Evolutionary conservation across 2,329 filamentous ascomycete genomes (phyloP), one percentile per base, ranked within the genome.

Genomic region (Pseudocercospora ulei): DNA sequence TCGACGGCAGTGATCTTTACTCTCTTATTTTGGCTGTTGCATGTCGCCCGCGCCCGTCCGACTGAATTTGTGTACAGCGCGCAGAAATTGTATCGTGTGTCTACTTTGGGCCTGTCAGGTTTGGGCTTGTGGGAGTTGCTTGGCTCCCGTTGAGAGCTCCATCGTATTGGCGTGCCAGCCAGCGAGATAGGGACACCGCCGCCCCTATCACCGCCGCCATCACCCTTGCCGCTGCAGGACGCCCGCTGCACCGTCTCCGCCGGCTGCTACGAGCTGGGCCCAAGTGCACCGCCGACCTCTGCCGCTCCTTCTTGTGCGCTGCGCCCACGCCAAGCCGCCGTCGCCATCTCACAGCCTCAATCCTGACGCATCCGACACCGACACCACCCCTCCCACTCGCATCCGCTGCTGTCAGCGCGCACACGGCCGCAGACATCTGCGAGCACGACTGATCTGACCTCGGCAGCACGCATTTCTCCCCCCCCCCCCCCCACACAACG

Each of bases 61-160:
- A 65, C 65, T 65, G 50, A 51, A 49, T 64, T 64, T 64, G 62
- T 58, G 45, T 43, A 66, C 61, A 57, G 62, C 38, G 45, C 38
- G 28, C 25, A 35, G 23, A 33, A 33, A 39, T 29, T 27, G n/a
- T 17, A 18, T 18, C 9, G 23, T 27, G 25, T 17, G 22, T 33
- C 12, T 24, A 34, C 26, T 13, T 14, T 20, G 30, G 29, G n/a
- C 29, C 14, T 33, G 29, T 33, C 29, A 7, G 9, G 18, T 11
- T 11, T 33, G 5, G 24, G n/a, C n/a, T 26, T 11, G 6, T 4
- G n/a, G 27, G 27, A 9, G 11, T n/a, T 30, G 27, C 5, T n/a
- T 30, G n/a, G n/a, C n/a, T n/a, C n/a, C n/a, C n/a, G 27, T 14
- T 30, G 27, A 8, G 14, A 30, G 24, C 24, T 26, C 6, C 4